Base-by-base conservation (phyloP, 768 basidiomycete genomes). In the Podaxis carcinomalis region DNA sequence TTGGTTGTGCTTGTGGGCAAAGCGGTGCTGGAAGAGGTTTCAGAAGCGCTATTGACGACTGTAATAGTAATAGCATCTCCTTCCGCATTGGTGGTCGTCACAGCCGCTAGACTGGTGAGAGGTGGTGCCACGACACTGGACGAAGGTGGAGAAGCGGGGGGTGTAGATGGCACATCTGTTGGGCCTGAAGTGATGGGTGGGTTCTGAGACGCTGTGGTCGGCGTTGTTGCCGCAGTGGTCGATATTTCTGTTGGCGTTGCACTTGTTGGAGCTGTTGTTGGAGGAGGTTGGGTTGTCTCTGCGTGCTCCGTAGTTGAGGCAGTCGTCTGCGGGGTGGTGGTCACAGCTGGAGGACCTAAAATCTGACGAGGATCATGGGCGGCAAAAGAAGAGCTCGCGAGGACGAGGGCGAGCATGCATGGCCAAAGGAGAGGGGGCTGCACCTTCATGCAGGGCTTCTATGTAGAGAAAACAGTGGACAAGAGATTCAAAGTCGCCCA, bases 1-100 rank as follows among this genome's bases (percentile, higher is more conserved):
- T 55, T 46, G 16, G 56, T 59, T 35, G 74, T 60, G 28, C 64
- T 68, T 21, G 4, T 72, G n/a, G 10, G 63, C 1, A 78, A 40
- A 27, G 66, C 13, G 1, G 72, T 51, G 9, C 68, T 39, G 7
- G 70, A 16, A 0, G 67, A 44, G 7, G 64, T 46, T 3, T 16
- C 35, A 5, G 67, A 44, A 21, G 53, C 61, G 25, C 69, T 68
- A 21, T 63, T 14, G 5, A 69, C 69, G 39, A 70, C 51, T 7
- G 72, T 72, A 23, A 72, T 63, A 10, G 71, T 71, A n/a, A 66
- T 61, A 14, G 60, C 63, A 2, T 62, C 57, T n/a, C 71, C 73
- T 16, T 62, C 56, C 6, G 64, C 32, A 44, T 64, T 57, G 5
- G 62, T 66, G 11, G 69, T 63, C 7, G 68, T 67, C 32, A 32